phyloP scores from a whole-genome alignment of 2,329 filamentous ascomycete genomes.

The Coniochaeta sp. region DNA sequence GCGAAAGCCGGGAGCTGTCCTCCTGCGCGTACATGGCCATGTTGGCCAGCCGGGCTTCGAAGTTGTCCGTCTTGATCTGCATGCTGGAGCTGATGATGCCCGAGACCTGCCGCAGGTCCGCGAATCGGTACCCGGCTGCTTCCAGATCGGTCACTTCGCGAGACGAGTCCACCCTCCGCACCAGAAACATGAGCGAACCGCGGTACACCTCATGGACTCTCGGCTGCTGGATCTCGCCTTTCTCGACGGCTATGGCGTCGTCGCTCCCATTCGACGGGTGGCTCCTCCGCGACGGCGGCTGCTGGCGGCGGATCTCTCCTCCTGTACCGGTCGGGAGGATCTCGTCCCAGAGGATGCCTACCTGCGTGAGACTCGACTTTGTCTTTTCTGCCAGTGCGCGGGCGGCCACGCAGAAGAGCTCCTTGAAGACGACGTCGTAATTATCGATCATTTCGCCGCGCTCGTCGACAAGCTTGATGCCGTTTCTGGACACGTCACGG shows the following conservation, averaged over 20 bases:
- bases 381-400: slow-evolving; percentile 63
- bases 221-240: slow-evolving; percentile 21
- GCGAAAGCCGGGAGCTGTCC: slow-evolving; percentile 35
- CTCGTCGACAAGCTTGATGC: slow-evolving; percentile 41
- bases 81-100: slow-evolving; percentile 64
- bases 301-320: slow-evolving; percentile 12
- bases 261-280: neutral
- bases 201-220: slow-evolving; percentile 42
- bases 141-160: slow-evolving; percentile 58
- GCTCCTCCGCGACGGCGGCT: slow-evolving; percentile 14
- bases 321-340: slow-evolving; percentile 57
- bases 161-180: slow-evolving; percentile 51
- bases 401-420: slow-evolving; percentile 77
- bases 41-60: slow-evolving; percentile 52
- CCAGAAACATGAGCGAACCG: slow-evolving; percentile 75
- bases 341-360: slow-evolving; percentile 69
- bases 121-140: slow-evolving; percentile 72
- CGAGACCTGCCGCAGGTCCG: slow-evolving; percentile 59
- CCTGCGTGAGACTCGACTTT: slow-evolving; percentile 51
- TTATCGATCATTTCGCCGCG: slow-evolving; percentile 54
- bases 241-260: slow-evolving; percentile 32
- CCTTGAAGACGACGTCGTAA: slow-evolving; percentile 71
- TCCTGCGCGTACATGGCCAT: slow-evolving; percentile 53
- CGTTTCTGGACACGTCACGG: slow-evolving; percentile 24
- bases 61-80: slow-evolving; percentile 59